Evolutionary conservation across 352 stramenopile species (phyloP).

Genomic region (Phytophthora chlamydospora): DNA sequence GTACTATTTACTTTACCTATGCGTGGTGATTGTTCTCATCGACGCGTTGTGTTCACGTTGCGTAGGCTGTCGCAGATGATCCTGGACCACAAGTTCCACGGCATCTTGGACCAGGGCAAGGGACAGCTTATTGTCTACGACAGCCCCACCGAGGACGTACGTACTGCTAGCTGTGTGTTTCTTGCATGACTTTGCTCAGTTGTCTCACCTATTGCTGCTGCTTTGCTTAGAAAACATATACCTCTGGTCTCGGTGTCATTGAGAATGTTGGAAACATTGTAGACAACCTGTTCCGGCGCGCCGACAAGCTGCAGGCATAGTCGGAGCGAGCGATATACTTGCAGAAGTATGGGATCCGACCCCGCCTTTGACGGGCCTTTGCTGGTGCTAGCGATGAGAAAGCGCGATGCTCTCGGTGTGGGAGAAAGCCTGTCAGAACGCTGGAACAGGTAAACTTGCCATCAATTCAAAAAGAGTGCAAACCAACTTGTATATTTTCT

Average conservation of each 20-base stretch:
- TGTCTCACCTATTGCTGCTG: slow-evolving; percentile 4
- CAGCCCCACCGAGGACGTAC: slow-evolving; percentile 91
- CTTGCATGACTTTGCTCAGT: not conserved
- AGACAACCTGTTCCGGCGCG: slow-evolving; percentile 93
- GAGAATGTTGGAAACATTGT: slow-evolving; percentile 97
- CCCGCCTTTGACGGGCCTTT: not conserved
- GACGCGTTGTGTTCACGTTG: slow-evolving; percentile 19
- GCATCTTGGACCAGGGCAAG: slow-evolving; percentile 99
- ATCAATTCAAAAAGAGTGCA: slow-evolving; percentile 24
- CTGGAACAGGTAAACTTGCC: slow-evolving; percentile 10
- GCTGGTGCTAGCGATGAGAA: slow-evolving; percentile 4
- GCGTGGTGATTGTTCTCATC: not conserved
- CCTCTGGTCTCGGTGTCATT: slow-evolving; percentile 95
- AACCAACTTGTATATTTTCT: slow-evolving; percentile 27
- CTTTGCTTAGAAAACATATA: slow-evolving; percentile 86
- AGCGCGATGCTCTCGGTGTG: not conserved
- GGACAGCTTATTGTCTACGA: slow-evolving; percentile 99
- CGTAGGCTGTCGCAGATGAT: slow-evolving; percentile 99
- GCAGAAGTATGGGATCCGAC: slow-evolving; percentile 15
- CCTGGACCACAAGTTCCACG: slow-evolving; percentile 98
- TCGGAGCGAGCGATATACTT: slow-evolving; percentile 14
- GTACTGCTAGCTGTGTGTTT: slow-evolving; percentile 15
- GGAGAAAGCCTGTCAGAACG: slow-evolving; percentile 6
- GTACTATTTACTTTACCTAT: not conserved
- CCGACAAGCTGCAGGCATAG: slow-evolving; percentile 86